These are phyloP conservation scores for Oehlia diaphana DNA, from an alignment of 192 early-diverging fungal genomes.

Conservation along the genomic window DNA sequence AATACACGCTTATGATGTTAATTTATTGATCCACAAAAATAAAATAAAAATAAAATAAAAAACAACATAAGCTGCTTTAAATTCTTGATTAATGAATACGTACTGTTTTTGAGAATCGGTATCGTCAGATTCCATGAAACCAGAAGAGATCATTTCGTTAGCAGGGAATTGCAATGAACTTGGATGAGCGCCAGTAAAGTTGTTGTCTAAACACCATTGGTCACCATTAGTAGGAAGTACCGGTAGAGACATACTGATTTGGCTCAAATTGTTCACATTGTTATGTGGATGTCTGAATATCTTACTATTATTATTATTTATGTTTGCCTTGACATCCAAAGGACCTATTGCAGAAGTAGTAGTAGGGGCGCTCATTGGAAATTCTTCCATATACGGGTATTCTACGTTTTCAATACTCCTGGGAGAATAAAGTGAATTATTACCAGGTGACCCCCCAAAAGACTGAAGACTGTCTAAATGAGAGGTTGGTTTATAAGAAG, in stretches of 20 bases:
- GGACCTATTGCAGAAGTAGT: conserved; percentile 4
- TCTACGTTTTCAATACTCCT: conserved; percentile 33
- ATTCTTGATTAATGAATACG: not conserved
- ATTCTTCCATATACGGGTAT: conserved; percentile 37
- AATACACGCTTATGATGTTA: not conserved
- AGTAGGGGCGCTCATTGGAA: conserved; percentile 33
- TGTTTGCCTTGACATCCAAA: conserved; percentile 1
- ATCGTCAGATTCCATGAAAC: not conserved
- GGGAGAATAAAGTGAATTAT: conserved; percentile 38
- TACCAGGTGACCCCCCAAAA: conserved; percentile 41
- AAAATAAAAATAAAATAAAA: not conserved
- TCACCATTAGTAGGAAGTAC: not conserved
- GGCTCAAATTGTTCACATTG: not conserved
- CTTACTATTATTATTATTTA: conserved; percentile 4
- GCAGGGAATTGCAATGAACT: not conserved
- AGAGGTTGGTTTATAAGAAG: conserved; percentile 22
- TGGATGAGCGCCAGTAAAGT: not conserved
- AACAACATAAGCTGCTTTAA: no score
- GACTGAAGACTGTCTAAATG: conserved; percentile 17
- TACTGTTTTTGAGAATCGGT: conserved; percentile 22
- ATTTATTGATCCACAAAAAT: not conserved
- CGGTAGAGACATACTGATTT: conserved; percentile 9
- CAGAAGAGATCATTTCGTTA: not conserved
- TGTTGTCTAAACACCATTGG: not conserved
- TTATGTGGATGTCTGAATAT: not conserved